Base-by-base conservation (phyloP, 2,329 filamentous ascomycete species). In the Ophidiomyces ophidiicola region DNA sequence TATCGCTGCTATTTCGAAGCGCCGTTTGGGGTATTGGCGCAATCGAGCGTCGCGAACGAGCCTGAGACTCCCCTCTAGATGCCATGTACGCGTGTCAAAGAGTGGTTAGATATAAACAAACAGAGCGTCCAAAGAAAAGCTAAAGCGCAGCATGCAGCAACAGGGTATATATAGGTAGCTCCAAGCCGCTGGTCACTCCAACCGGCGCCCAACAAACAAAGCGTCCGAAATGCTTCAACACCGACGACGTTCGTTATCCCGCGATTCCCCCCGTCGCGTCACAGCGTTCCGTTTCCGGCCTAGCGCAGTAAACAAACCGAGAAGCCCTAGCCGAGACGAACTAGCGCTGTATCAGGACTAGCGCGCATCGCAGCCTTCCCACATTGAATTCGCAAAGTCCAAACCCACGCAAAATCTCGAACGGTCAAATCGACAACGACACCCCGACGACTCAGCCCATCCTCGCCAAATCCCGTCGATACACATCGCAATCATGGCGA, bases 401-500 rank as follows among this genome's bases (percentile, higher is more conserved):
- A 51, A 50, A n/a, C n/a, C 46, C 51, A 46, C 48, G 50, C 47
- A 57, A 55, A 61, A 61, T 55, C 57, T 61, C 37, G 32, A 44
- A 50, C 32, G 36, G 29, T 37, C 38, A 48, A 38, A 38, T 36
- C 36, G 36, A 44, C 41, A 39, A 36, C 42, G 32, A 41, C 36
- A n/a, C n/a, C n/a, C 42, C 28, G 40, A 28, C 41, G 21, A 33
- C 39, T 41, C 29, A 21, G 36, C 54, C 54, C 43, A 51, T 48
- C 50, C 51, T 48, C 53, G 53, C 51, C 45, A 55, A 52, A 50
- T 49, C 53, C 52, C 52, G 56, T 53, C 59, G 57, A 35, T 34
- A 37, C 66, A 64, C 66, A 64, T 62, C 62, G 71, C 70, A 74
- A 78, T 66, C 69, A 94, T 93, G 86, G 86, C 86, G 68, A 94